Percentiles rank a stretch among this genome's conserved stretches.
Evolutionary conservation across 208 protist species (phyloP).

Genomic region (Phytomonas francai): DNA sequence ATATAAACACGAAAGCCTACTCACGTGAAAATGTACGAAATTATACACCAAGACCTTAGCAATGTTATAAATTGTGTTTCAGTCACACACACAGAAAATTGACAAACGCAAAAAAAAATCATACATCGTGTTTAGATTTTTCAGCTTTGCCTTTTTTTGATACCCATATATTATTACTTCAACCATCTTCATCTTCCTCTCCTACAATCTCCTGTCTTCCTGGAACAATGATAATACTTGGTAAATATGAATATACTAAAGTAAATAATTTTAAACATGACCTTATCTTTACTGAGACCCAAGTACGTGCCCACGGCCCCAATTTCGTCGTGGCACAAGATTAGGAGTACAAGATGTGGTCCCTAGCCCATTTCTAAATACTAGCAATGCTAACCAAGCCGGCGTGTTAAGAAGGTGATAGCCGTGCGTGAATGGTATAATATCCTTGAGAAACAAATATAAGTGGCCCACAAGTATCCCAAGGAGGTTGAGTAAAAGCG

Average conservation of each 20-base stretch:
- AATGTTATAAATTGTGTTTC: neutral
- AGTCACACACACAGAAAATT: constrained; percentile 3
- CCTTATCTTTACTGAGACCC: constrained; percentile 18
- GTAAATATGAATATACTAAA: neutral
- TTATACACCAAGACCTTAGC: neutral
- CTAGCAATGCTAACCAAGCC: constrained; percentile 22
- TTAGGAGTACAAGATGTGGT: constrained; percentile 12
- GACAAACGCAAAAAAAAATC: neutral
- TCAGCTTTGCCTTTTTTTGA: neutral
- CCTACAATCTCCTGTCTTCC: neutral
- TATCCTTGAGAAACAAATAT: constrained; percentile 74
- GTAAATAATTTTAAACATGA: neutral
- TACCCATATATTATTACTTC: neutral
- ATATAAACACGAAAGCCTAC: constrained; percentile 7
- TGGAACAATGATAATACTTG: neutral
- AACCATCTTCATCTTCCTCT: neutral
- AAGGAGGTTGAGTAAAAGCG: constrained; percentile 44
- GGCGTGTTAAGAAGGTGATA: constrained; percentile 47
- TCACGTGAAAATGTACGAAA: constrained; percentile 3
- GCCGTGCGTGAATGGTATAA: constrained; percentile 57
- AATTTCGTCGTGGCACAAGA: constrained; percentile 14
- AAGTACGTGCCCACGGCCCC: constrained; percentile 20
- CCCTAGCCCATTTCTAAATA: constrained; percentile 16
- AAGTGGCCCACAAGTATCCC: constrained; percentile 68
- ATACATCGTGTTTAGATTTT: neutral